A percentile compares a stretch with the other conserved stretches of the same genome.
These are phyloP conservation scores for Blastobotrys chiropterorum DNA, from an alignment of 805 yeast species.

Conservation along the genomic window DNA sequence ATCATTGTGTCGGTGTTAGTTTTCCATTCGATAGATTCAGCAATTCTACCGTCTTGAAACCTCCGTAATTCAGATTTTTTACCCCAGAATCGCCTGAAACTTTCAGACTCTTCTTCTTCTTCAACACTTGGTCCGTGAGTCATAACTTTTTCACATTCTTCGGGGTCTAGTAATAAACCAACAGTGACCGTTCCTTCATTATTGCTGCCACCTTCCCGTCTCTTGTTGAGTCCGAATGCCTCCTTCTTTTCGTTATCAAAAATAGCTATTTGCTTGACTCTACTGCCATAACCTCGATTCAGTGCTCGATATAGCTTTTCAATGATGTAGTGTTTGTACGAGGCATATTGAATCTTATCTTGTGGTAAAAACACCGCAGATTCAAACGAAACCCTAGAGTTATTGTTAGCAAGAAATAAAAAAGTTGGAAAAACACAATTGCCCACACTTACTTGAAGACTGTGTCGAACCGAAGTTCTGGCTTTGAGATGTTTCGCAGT, in stretches of 20 bases:
- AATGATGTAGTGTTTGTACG: constrained; percentile 59
- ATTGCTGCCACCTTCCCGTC: constrained; percentile 3
- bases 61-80: constrained; percentile 75
- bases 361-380: constrained; percentile 17
- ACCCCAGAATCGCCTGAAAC: constrained; percentile 89
- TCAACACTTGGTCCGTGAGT: constrained; percentile 77
- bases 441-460: constrained; percentile 28
- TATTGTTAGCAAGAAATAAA: not conserved
- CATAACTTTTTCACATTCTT: constrained; percentile 71
- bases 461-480: constrained; percentile 57
- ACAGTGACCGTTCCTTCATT: constrained; percentile 29
- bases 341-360: constrained; percentile 65
- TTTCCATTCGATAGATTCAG: constrained; percentile 86
- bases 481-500: constrained; percentile 48
- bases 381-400: not conserved
- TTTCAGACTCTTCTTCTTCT: constrained; percentile 51
- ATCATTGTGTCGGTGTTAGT: constrained; percentile 53
- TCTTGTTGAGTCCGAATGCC: constrained; percentile 9
- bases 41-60: constrained; percentile 86
- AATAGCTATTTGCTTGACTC: constrained; percentile 29
- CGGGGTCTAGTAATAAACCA: constrained; percentile 65
- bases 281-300: constrained; percentile 41
- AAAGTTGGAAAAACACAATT: not conserved
- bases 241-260: constrained; percentile 6
- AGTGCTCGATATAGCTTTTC: constrained; percentile 56